Evolutionary conservation across 2,329 filamentous ascomycete genomes (phyloP), one percentile per base, ranked within the genome.

Genomic region (Diaporthe sp.): DNA sequence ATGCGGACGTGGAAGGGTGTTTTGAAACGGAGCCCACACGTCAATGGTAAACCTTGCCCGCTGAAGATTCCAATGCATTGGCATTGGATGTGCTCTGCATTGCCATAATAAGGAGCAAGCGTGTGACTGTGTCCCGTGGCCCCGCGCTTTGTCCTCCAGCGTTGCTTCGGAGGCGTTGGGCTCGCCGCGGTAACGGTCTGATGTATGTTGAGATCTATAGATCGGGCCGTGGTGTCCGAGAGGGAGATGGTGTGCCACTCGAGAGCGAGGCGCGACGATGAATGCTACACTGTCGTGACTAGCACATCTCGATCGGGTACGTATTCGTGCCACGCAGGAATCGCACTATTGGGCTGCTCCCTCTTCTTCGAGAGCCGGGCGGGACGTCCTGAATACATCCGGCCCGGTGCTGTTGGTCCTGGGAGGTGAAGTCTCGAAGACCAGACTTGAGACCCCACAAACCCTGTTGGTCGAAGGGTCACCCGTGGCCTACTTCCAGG

Each of bases 201-300:
- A 69, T 69, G 46, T 69, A 69, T 69, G 46, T 69, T 69, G 31
- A 69, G 65, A 69, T 69, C 65, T 69, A 31, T 42, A 69, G 65
- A 69, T 69, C 65, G 46, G 65, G 65, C 31, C 22, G 65, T 42
- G 44, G 22, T 17, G 46, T 28, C 31, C 46, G 22, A 53, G 59
- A 37, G 31, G 31, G 22, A 15, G 31, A 28, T 51, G 31, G 46
- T 53, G 44, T 51, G 62, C 46, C 31, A 37, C 65, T 39, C 15
- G 13, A 55, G 49, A 42, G 22, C 31, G 62, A 53, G 46, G 65
- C 31, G 49, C 28, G 25, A 49, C 65, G 46, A 69, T 55, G 46
- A 55, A 69, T 55, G 34, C 65, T 55, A 69, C 65, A 22, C 22
- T 55, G 65, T 42, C 13, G 13, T 19, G 19, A 22, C 49, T 28